Evolutionary conservation across 495 filamentous ascomycete genomes (phyloP).

Genomic region (Aspergillus olivimuriae): DNA sequence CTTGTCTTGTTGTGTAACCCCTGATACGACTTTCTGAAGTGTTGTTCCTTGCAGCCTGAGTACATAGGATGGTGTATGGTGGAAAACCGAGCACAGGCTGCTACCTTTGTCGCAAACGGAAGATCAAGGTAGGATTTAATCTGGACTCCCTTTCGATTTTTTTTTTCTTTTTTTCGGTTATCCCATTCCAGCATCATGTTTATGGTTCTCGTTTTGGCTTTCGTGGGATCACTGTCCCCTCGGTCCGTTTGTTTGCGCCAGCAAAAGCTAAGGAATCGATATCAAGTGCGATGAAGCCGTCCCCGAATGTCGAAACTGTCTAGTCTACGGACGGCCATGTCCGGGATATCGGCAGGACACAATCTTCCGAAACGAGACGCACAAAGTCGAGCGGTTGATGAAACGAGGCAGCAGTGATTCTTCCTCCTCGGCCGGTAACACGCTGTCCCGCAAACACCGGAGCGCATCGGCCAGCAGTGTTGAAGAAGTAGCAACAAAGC

Average conservation of each 20-base stretch:
- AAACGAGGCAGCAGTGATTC: conserved; percentile 17
- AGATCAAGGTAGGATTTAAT: conserved; percentile 45
- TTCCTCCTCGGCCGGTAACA: background rate
- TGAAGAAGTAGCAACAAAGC: background rate
- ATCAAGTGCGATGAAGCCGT: conserved; percentile 38
- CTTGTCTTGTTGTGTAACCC: background rate
- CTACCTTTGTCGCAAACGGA: conserved; percentile 41
- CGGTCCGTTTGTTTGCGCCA: background rate
- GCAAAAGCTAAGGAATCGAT: conserved; percentile 11
- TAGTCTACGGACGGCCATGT: conserved; percentile 35
- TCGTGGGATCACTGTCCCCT: too few relatives aligned
- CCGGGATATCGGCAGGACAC: conserved; percentile 37
- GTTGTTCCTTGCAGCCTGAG: background rate
- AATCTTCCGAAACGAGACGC: conserved; percentile 37
- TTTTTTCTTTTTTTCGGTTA: too few relatives aligned
- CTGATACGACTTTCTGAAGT: background rate
- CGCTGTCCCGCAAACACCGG: background rate
- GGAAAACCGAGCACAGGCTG: conserved; percentile 43
- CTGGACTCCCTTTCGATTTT: too few relatives aligned
- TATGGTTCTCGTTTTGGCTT: too few relatives aligned
- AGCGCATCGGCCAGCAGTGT: conserved; percentile 3
- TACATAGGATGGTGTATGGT: conserved; percentile 37
- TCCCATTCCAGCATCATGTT: too few relatives aligned
- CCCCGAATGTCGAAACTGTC: conserved; percentile 37
- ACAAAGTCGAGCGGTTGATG: conserved; percentile 23